These are phyloP conservation scores for Glarea lozoyensis DNA, from an alignment of 495 filamentous ascomycete genomes.

Conservation along the genomic window DNA sequence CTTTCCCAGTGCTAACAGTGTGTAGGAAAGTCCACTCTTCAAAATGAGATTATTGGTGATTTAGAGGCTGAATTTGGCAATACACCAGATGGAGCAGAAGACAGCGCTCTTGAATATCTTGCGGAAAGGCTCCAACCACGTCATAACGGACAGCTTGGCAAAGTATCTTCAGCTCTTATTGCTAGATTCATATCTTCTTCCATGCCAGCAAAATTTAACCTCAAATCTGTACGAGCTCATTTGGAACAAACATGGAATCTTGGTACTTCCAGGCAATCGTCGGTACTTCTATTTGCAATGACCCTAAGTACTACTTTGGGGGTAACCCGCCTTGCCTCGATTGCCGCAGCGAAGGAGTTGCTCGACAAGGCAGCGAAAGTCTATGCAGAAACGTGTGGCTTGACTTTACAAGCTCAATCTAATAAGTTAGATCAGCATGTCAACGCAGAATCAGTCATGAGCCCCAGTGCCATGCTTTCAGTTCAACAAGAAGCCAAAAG, in stretches of 20 bases:
- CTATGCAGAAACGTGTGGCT: too few relatives aligned
- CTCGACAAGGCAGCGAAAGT: too few relatives aligned
- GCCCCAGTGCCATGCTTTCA: too few relatives aligned
- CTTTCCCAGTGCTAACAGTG: not conserved
- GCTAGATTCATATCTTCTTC: slow-evolving; percentile 89
- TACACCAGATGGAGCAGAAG: slow-evolving; percentile 94
- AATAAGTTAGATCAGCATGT: too few relatives aligned
- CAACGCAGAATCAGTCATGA: too few relatives aligned
- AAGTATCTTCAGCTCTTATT: slow-evolving; percentile 84
- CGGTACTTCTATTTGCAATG: slow-evolving; percentile 73
- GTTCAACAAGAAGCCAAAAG: too few relatives aligned
- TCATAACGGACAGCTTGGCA: slow-evolving; percentile 91
- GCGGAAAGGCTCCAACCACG: slow-evolving; percentile 76
- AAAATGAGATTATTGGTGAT: slow-evolving; percentile 90
- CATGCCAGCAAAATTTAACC: slow-evolving; percentile 98
- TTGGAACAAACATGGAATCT: slow-evolving; percentile 86
- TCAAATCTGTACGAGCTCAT: slow-evolving; percentile 81
- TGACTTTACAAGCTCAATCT: too few relatives aligned
- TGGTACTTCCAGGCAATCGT: slow-evolving; percentile 76
- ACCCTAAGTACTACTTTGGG: slow-evolving; percentile 76
- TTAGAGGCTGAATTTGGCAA: slow-evolving; percentile 94
- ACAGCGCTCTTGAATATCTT: slow-evolving; percentile 91
- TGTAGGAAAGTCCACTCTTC: slow-evolving; percentile 82
- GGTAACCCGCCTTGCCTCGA: slow-evolving; percentile 48
- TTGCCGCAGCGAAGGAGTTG: not conserved